phyloP scores from a whole-genome alignment of 139 green algal species.

The Chlamydomonas applanata region DNA sequence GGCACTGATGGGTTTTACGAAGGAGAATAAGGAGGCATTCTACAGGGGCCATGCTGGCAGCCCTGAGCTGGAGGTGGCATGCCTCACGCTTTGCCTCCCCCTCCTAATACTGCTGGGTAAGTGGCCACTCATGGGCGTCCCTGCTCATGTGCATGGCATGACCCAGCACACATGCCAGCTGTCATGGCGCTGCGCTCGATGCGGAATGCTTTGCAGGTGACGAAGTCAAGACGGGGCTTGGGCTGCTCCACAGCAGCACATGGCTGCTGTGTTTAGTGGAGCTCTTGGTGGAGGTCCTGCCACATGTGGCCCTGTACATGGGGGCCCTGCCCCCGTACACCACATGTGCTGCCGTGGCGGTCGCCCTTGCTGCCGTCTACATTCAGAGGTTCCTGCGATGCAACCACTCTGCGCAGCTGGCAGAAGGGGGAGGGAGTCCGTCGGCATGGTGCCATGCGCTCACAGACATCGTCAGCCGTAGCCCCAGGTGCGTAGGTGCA shows the following conservation, averaged over 20 bases:
- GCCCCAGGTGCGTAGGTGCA: too few relatives aligned
- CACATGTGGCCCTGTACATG: not conserved
- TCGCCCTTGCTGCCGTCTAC: not conserved
- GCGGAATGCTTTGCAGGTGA: too few relatives aligned
- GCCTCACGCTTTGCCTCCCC: slow-evolving; percentile 29
- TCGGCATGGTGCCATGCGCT: too few relatives aligned
- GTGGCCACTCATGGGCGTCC: too few relatives aligned
- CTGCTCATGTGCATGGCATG: too few relatives aligned
- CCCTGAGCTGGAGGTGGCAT: slow-evolving; percentile 49
- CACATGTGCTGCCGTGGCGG: not conserved
- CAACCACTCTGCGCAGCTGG: not conserved
- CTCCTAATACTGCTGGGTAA: slow-evolving; percentile 34
- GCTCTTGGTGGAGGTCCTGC: slow-evolving; percentile 13
- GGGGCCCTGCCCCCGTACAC: not conserved
- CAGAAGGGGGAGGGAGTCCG: not conserved
- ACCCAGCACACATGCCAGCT: too few relatives aligned
- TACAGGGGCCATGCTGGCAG: slow-evolving; percentile 54
- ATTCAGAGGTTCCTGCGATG: not conserved
- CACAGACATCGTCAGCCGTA: too few relatives aligned
- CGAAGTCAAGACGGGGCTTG: not conserved
- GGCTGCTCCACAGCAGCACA: not conserved
- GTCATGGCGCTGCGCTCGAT: too few relatives aligned
- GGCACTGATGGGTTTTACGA: not conserved
- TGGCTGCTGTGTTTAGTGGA: not conserved
- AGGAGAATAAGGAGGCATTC: slow-evolving; percentile 60